phyloP scores from a whole-genome alignment of 75 land plant genomes.

The Pseudotsuga menziesii region DNA sequence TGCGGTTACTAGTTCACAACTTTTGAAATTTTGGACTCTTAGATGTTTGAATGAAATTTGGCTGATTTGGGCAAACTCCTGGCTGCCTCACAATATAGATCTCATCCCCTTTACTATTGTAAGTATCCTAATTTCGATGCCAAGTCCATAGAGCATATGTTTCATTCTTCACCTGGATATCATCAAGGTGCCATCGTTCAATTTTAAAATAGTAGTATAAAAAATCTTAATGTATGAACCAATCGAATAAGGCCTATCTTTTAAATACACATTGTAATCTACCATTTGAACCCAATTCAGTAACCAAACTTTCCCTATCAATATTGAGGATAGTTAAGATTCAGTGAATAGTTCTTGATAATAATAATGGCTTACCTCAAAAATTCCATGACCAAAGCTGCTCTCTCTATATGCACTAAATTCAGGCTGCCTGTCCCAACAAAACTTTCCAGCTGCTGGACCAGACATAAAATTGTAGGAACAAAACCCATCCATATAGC shows the following conservation, averaged over 20 bases:
- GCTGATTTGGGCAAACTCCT: constrained; percentile 32
- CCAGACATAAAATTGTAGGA: constrained; percentile 80
- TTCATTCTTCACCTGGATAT: constrained; percentile 72
- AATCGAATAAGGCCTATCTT: not conserved
- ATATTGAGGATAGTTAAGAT: not conserved
- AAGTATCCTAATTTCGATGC: constrained; percentile 82
- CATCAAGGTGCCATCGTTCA: not conserved
- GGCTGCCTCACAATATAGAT: constrained; percentile 82
- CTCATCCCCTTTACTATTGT: constrained; percentile 55
- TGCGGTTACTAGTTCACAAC: not conserved
- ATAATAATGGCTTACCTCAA: constrained; percentile 55
- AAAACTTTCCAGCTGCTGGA: constrained; percentile 87
- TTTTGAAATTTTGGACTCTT: not conserved
- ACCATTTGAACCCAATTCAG: not conserved
- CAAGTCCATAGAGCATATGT: constrained; percentile 92
- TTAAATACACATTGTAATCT: not conserved
- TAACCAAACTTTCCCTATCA: constrained; percentile 1
- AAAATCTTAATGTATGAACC: not conserved
- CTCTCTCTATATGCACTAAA: constrained; percentile 87
- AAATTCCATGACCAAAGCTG: constrained; percentile 96
- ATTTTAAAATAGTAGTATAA: not conserved
- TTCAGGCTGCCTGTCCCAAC: constrained; percentile 94
- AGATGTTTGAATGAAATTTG: constrained; percentile 7
- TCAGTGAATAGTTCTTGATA: not conserved
- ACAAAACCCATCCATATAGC: constrained; percentile 58